Base-by-base conservation (phyloP, 1,284 basidiomycete genomes). In the Sphaerobolus stellatus region DNA sequence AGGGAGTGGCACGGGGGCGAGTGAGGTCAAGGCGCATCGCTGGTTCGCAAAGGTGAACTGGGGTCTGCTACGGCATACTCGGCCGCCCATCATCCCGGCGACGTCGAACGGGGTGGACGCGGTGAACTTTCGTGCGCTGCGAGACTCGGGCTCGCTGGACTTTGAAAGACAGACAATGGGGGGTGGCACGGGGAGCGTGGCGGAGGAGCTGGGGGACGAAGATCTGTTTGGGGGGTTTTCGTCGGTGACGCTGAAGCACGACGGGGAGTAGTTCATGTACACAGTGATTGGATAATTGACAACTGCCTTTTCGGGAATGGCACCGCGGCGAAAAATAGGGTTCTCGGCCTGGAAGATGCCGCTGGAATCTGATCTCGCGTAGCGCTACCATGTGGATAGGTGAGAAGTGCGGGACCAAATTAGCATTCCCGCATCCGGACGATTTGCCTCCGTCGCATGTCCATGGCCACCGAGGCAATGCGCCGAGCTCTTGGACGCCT, bases 1-100 rank as follows among this genome's bases (percentile, higher is more conserved):
- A 52, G 96, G 96, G 45, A 93, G 91, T 70, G 86, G 83, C 70
- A 93, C 88, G 58, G 97, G 97, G 36, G 97, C 97, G 45, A 95
- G 92, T 64, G 97, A 99, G 73, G 94, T 99, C 65, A 99, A 99
- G 78, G 89, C 92, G 63, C 95, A 98, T 81, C 97, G 94, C 71
- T 99, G 97, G 97, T 99, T 99, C 75, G 77, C 80, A 27, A 92
- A 91, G 66, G 86, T 97, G 68, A 96, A 93, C 72, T 99, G 96
- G 97, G 97, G 96, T 25, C 77, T 99, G 59, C 73, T 99, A 68
- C 82, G 97, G 61, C 90, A 99, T 74, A 88, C 86, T 65, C 88
- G 87, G 64, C 97, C 96, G 54, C 96, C 97, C 84, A 96, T 96
- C 66, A 80, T 94, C 30, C 94, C 93, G 36, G 81, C 86, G 45